Evolutionary conservation across 2,329 filamentous ascomycete genomes (phyloP), one percentile per base, ranked within the genome.

Genomic region (Daldinia eschscholtzii): DNA sequence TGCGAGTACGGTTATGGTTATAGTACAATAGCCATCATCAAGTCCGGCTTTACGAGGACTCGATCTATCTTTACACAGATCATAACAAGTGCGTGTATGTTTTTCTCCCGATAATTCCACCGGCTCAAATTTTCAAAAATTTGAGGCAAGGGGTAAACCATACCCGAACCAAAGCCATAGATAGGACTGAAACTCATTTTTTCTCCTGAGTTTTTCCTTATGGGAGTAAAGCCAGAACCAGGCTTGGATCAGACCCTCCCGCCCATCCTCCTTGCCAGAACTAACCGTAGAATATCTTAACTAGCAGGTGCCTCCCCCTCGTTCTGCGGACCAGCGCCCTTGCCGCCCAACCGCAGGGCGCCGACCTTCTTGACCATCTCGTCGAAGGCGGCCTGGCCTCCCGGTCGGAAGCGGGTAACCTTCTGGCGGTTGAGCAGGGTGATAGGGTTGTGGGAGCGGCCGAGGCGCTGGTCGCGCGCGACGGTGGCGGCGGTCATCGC

Each of bases 401-500:
- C 81, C 70, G 87, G 82, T 70, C 94, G 87, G 82, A 88, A 97
- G 68, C 86, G 83, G 65, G 93, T 96, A 61, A 97, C 93, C 82
- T 98, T 98, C 71, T 86, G 84, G 52, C 95, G 86, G 82, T 98
- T 98, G 77, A 87, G 85, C 64, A 85, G 83, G 37, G 95, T 98
- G 74, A 96, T 83, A 35, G 92, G 86, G 73, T 89, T 92, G 75
- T 92, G 82, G 2, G 83, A 79, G 58, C 87, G 84, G 42, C 89
- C 86, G 13, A 89, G 79, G 55, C 80, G 76, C 64, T 85, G 81
- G 76, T 89, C 86, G 26, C 89, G 86, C 48, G 93, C 93, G 6
- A 98, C 86, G 0, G 93, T 91, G 74, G 92, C 92, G 28, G 96
- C 96, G 2, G 94, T 97, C 88, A 98, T 90, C 76, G 93, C 93